Evolutionary conservation across 768 basidiomycete species (phyloP).

Genomic region (Russula virescens): DNA sequence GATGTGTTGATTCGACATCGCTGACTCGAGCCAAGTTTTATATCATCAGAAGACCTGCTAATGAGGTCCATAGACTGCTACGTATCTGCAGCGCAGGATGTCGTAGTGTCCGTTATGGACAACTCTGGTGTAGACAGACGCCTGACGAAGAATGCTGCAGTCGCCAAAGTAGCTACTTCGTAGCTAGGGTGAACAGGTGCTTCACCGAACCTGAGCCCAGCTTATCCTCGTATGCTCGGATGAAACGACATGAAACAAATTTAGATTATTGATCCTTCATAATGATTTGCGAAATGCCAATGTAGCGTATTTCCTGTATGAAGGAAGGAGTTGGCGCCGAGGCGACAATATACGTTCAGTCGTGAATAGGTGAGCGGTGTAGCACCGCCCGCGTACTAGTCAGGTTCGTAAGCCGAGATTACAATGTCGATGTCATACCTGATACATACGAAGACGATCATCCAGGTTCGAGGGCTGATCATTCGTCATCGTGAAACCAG

Average conservation of each 20-base stretch:
- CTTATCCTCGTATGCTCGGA: too few species aligned
- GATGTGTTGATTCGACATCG: not conserved
- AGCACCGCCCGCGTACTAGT: not conserved
- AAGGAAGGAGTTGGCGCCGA: not conserved
- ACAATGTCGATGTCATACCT: constrained; percentile 4
- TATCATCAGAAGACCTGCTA: too few species aligned
- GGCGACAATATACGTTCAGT: constrained; percentile 3
- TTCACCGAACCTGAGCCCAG: not conserved
- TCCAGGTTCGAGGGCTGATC: not conserved
- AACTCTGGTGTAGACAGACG: too few species aligned
- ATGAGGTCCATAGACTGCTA: too few species aligned
- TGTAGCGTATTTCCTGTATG: not conserved
- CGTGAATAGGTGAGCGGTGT: not conserved
- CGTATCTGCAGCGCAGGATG: too few species aligned
- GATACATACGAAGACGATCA: not conserved
- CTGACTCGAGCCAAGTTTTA: not conserved
- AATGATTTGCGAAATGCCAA: not conserved
- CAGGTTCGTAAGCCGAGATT: not conserved
- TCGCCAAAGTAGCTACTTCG: not conserved
- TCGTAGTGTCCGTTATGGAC: too few species aligned
- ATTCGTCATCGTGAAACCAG: constrained; percentile 70
- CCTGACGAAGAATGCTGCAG: too few species aligned
- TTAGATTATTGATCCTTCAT: not conserved
- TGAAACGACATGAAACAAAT: not conserved
- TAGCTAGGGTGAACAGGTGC: not conserved